Evolutionary conservation across 768 basidiomycete genomes (phyloP), one percentile per base, ranked within the genome.

Genomic region (Calocera cornea): DNA sequence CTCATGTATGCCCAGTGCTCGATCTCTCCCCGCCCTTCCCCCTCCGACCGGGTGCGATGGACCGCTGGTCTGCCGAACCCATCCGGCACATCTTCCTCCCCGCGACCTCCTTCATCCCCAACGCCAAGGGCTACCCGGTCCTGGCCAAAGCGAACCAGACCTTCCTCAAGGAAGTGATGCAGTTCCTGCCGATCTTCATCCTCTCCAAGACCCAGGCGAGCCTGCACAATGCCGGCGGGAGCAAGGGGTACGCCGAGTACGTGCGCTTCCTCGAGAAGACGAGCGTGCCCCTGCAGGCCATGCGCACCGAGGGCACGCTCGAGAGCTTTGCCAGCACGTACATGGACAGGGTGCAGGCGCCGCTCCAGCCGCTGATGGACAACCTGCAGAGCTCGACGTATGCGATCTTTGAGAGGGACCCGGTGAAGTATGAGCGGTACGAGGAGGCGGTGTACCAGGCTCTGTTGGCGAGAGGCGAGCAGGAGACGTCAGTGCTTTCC

Each of bases 341-440:
- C 76, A 90, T 92, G 74, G 97, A 98, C 76, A 97, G 87, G 77
- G 79, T 99, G 22, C 97, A 98, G 76, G 90, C 93, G 2, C 97
- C 97, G 0, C 77, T 98, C 65, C 95, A 97, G 90, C 97, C 97
- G 27, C 77, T 99, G 72, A 95, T 95, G 94, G 95, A 99, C 73
- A 95, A 99, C 77, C 78, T 99, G 66, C 92, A 91, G 74, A 95
- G 92, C 72, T 84, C 88, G 70, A 97, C 94, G 12, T 99, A 99
- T 76, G 93, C 98, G 74, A 93, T 92, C 1, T 99, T 99, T 73
- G 97, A 99, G 74, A 86, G 93, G 75, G 97, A 98, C 79, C 95
- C 97, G 1, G 87, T 98, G 69, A 99, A 99, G 77, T 99, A 99
- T 75, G 77, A 83, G 67, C 87, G 92, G 72, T 99, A 99, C 75